Percentiles rank a stretch among this genome's conserved stretches.
Evolutionary conservation across 768 basidiomycete species (phyloP).

Genomic region (Lepiota venenata): DNA sequence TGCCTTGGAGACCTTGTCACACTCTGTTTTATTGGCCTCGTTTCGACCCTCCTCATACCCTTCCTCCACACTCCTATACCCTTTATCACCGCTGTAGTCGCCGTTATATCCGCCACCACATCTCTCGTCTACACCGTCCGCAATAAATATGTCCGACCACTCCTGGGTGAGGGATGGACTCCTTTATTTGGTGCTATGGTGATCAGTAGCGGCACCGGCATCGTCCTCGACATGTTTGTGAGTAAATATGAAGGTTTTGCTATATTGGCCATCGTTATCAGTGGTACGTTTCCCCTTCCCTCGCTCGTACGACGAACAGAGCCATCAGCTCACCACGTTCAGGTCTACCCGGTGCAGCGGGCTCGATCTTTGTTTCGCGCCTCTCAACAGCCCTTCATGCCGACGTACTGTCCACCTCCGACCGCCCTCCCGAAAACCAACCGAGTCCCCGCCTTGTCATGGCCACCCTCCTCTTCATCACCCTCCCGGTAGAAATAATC

Average conservation of each 20-base stretch:
- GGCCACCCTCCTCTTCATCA: constrained; percentile 67
- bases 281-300: constrained; percentile 45
- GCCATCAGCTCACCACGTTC: background rate
- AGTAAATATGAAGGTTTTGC: constrained; percentile 86
- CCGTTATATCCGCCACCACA: constrained; percentile 41
- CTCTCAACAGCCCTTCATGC: constrained; percentile 87
- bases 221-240: constrained; percentile 89
- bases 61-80: constrained; percentile 66
- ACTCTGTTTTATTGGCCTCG: constrained; percentile 72
- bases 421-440: constrained; percentile 21
- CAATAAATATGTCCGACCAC: constrained; percentile 66
- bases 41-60: constrained; percentile 70
- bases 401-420: constrained; percentile 32
- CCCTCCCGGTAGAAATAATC: constrained; percentile 75
- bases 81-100: constrained; percentile 47
- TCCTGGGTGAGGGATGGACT: constrained; percentile 84
- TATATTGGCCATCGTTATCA: constrained; percentile 82
- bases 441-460: constrained; percentile 53
- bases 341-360: constrained; percentile 88
- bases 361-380: constrained; percentile 88
- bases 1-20: constrained; percentile 93
- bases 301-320: background rate
- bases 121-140: constrained; percentile 56
- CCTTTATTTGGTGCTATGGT: constrained; percentile 90
- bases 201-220: constrained; percentile 84